Evolutionary conservation across 768 basidiomycete genomes (phyloP).

Genomic region (Solioccasus polychromus): DNA sequence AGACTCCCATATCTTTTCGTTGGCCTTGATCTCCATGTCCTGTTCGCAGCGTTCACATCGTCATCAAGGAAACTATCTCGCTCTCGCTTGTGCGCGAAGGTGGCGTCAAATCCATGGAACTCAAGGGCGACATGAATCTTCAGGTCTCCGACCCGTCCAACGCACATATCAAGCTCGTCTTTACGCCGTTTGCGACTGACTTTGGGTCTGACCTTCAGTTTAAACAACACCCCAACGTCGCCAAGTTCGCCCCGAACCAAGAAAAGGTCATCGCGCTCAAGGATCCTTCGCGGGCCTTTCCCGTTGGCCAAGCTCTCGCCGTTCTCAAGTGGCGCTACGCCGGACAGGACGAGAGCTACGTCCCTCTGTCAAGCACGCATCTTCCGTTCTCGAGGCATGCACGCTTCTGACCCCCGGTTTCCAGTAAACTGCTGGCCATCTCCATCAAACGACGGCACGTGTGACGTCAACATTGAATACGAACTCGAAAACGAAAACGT

Average conservation of each 20-base stretch:
- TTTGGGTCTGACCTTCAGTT: constrained; percentile 79
- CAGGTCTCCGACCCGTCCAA: constrained; percentile 75
- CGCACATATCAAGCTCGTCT: constrained; percentile 66
- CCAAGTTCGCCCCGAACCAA: constrained; percentile 71
- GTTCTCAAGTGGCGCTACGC: constrained; percentile 93
- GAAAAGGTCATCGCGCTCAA: constrained; percentile 77
- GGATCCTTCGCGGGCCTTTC: constrained; percentile 80
- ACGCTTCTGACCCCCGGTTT: too few relatives aligned
- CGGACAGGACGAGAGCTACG: constrained; percentile 86
- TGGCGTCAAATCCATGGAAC: constrained; percentile 83
- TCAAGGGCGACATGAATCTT: constrained; percentile 94
- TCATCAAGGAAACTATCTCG: constrained; percentile 79
- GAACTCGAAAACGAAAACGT: constrained; percentile 87
- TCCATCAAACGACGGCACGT: constrained; percentile 86
- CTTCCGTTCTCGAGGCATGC: not conserved
- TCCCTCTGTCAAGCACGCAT: constrained; percentile 83
- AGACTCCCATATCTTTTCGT: not conserved
- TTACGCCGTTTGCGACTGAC: constrained; percentile 54
- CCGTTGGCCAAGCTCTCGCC: constrained; percentile 79
- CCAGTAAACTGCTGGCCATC: constrained; percentile 98
- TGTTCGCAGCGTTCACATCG: constrained; percentile 73
- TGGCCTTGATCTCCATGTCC: not conserved
- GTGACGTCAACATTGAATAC: constrained; percentile 95
- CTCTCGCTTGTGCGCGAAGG: constrained; percentile 86
- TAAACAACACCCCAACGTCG: constrained; percentile 96